Base-by-base conservation (phyloP, 163 green algal species). In the Chlorella variabilis region DNA sequence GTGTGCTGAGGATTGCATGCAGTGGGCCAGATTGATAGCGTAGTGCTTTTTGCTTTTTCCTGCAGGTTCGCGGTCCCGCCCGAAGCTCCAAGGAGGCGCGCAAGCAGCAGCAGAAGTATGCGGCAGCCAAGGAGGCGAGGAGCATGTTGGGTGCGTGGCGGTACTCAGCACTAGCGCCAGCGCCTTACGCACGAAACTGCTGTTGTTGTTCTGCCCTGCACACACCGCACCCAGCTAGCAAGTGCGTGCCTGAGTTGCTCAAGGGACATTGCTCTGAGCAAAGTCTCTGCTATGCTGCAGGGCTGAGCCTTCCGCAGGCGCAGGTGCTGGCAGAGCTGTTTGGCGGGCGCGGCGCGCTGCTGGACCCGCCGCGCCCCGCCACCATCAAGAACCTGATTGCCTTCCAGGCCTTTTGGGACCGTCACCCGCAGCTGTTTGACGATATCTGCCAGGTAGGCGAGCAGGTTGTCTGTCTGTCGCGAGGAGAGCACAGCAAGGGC, bases 81-180 rank as follows among this genome's bases (percentile, higher is more conserved):
- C 66, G 58, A n/a, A 33, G 73, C 54, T 67, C 69, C 33, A 88
- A 81, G 33, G 88, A 91, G 39, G 84, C 88, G 2, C 42, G 45
- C 25, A 80, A 79, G 66, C 61, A 86, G 48, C 85, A 87, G 39
- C 77, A 88, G 71, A 84, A 88, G 71, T 79, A 87, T 45, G 87
- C 85, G 33, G 82, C 86, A 1, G 87, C 91, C 6, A 90, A 93
- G 61, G 86, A 91, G 71, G 91, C 90, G 9, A 84, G 91, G 21
- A 75, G 41, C 61, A 83, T 94, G 77, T 83, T 94, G 25, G 87
- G 87, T 88, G 75, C 61, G 77, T 49, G n/a, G n/a, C n/a, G n/a
- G n/a, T n/a, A n/a, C n/a, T n/a, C n/a, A n/a, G n/a, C n/a, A n/a
- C n/a, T n/a, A n/a, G n/a, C n/a, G n/a, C n/a, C n/a, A n/a, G n/a